These are phyloP conservation scores for Mucor irregularis DNA, from an alignment of 371 early-diverging fungal species.

Conservation along the genomic window DNA sequence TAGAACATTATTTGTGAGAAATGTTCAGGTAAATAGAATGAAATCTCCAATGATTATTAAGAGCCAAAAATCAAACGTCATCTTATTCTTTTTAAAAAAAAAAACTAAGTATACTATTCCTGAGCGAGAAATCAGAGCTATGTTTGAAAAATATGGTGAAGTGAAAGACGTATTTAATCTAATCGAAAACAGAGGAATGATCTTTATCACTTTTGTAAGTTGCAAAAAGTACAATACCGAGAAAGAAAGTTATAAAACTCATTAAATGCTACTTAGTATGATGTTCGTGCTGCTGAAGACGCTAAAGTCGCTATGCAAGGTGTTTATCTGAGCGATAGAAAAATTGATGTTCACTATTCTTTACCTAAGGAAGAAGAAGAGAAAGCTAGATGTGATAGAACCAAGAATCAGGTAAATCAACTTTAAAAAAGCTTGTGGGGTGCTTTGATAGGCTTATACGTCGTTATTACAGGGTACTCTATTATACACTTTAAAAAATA, in stretches of 20 bases:
- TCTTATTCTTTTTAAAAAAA: background rate
- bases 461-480: slow-evolving; percentile 61
- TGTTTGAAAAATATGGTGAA: slow-evolving; percentile 52
- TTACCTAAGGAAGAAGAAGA: slow-evolving; percentile 57
- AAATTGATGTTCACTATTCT: slow-evolving; percentile 63
- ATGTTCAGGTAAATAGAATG: slow-evolving; percentile 50
- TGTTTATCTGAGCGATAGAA: slow-evolving; percentile 35
- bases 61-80: background rate
- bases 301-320: slow-evolving; percentile 50
- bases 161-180: slow-evolving; percentile 51
- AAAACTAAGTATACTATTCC: slow-evolving; percentile 36
- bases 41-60: background rate
- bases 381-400: slow-evolving; percentile 46
- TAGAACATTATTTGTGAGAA: slow-evolving; percentile 56
- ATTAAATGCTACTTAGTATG: slow-evolving; percentile 35
- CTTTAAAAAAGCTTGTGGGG: too few relatives aligned
- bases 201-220: slow-evolving; percentile 59
- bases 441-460: too few relatives aligned
- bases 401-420: slow-evolving; percentile 54
- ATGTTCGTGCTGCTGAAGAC: slow-evolving; percentile 49
- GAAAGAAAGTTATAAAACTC: background rate
- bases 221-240: background rate
- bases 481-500: slow-evolving; percentile 45
- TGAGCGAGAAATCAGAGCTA: slow-evolving; percentile 35
- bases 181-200: slow-evolving; percentile 54